Evolutionary conservation across 1,284 basidiomycete species (phyloP).

Genomic region (Trichosporon asahii): DNA sequence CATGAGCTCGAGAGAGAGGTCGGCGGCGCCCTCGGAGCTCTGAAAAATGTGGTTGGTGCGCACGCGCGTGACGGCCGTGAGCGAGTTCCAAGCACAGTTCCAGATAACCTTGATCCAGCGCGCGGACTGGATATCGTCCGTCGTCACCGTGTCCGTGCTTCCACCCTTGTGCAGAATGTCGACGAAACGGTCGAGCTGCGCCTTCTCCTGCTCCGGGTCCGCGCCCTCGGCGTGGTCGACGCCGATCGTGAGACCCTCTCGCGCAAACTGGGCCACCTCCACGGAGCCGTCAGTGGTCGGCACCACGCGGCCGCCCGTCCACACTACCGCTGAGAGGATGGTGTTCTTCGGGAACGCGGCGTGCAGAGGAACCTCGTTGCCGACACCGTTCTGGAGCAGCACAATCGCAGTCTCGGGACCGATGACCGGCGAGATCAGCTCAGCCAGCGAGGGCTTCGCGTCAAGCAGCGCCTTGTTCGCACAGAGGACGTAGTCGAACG

Average conservation of each 20-base stretch:
- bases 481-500: slow-evolving; percentile 48
- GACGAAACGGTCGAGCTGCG: slow-evolving; percentile 42
- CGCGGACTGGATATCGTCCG: slow-evolving; percentile 54
- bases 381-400: slow-evolving; percentile 57
- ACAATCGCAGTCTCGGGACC: slow-evolving; percentile 50
- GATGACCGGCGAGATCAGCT: slow-evolving; percentile 44
- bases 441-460: slow-evolving; percentile 44
- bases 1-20: slow-evolving; percentile 45
- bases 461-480: slow-evolving; percentile 52
- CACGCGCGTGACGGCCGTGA: slow-evolving; percentile 45
- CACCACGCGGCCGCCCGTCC: slow-evolving; percentile 50
- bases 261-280: slow-evolving; percentile 46
- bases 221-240: slow-evolving; percentile 39
- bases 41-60: slow-evolving; percentile 47
- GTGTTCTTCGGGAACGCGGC: slow-evolving; percentile 50
- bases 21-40: slow-evolving; percentile 39
- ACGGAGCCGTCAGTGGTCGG: slow-evolving; percentile 28
- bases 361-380: slow-evolving; percentile 54
- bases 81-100: slow-evolving; percentile 49
- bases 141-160: slow-evolving; percentile 44
- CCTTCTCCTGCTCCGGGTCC: slow-evolving; percentile 34
- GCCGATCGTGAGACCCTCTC: slow-evolving; percentile 50
- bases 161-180: slow-evolving; percentile 44
- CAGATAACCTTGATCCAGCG: slow-evolving; percentile 56
- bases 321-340: slow-evolving; percentile 55